Evolutionary conservation across 2,329 filamentous ascomycete genomes (phyloP), one percentile per base, ranked within the genome.

Genomic region (Aspergillus sp.): DNA sequence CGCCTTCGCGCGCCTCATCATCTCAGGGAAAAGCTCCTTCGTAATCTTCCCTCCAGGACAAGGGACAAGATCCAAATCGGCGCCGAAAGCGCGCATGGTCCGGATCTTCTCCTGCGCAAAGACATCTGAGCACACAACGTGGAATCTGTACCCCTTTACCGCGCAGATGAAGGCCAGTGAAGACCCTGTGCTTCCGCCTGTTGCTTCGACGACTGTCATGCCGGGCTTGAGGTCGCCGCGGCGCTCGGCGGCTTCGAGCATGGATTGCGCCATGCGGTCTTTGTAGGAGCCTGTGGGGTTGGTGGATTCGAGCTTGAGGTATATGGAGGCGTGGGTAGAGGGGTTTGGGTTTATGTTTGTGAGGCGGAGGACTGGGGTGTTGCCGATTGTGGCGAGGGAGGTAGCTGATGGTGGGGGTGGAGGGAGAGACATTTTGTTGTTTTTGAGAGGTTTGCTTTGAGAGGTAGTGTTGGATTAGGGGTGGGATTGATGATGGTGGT

Each of bases 181-280:
- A 17, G 58, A 57, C 4, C 59, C 62, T 12, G 93, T 96, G 74
- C 96, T 96, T 49, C 92, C 93, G 68, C 89, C 93, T 24, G 92
- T 96, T 5, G 92, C 92, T 83, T 96, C 93, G 70, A 96, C 96
- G 67, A 96, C 80, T 42, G 90, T 96, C 76, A 96, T 90, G 55
- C 91, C 92, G 22, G 92, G 92, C 82, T 91, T 95, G 77, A 96
- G 95, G 63, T 91, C 85, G 30, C 92, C 92, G 52, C 83, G 87
- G 71, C 84, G 85, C 82, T 96, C 92, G 33, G 93, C 93, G 73
- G 91, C 88, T 77, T 96, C 90, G 61, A 96, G 87, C 91, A 96
- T 96, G 69, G 92, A 88, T 71, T 95, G 80, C 11, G 93, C 92
- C 70, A 96, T 96, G 59, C 91, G 83, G 77, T 95, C 91, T 76